Evolutionary conservation across 164 flowering plant species (phyloP).

Genomic region (Kingdonia uniflora): DNA sequence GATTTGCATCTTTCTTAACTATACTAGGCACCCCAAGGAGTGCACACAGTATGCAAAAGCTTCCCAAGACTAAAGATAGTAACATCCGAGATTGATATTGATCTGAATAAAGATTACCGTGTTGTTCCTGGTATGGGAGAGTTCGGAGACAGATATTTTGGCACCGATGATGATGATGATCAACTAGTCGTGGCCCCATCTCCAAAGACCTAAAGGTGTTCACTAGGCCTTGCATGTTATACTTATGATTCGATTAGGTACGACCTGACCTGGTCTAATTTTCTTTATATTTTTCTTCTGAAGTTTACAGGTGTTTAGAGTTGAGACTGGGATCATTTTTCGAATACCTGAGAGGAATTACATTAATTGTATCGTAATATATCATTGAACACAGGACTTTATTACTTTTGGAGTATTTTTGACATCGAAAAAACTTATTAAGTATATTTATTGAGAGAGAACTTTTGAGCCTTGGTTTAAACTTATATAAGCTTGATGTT

Average conservation of each 20-base stretch:
- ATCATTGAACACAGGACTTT: neutral
- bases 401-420: neutral
- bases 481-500: no score
- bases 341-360: neutral
- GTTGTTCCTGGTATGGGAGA: slow-evolving; percentile 96
- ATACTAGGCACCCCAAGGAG: slow-evolving; percentile 90
- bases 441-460: no score
- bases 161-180: slow-evolving; percentile 88
- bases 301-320: no score
- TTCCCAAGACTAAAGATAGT: slow-evolving; percentile 90
- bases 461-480: no score
- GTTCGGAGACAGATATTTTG: slow-evolving; percentile 95
- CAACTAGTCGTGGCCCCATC: slow-evolving; percentile 11
- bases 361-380: neutral
- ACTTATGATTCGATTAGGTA: no score
- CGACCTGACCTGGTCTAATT: no score
- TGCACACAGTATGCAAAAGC: slow-evolving; percentile 77
- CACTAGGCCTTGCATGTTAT: slow-evolving; percentile 1
- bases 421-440: neutral
- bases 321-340: no score
- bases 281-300: no score
- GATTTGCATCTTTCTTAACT: slow-evolving; percentile 1
- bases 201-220: neutral
- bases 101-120: slow-evolving; percentile 72
- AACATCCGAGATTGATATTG: slow-evolving; percentile 87